A percentile compares a stretch with the other conserved stretches of the same genome.
Conservation (phyloP, 2,329 filamentous ascomycete species). For the Lanzia echinophila region DNA sequence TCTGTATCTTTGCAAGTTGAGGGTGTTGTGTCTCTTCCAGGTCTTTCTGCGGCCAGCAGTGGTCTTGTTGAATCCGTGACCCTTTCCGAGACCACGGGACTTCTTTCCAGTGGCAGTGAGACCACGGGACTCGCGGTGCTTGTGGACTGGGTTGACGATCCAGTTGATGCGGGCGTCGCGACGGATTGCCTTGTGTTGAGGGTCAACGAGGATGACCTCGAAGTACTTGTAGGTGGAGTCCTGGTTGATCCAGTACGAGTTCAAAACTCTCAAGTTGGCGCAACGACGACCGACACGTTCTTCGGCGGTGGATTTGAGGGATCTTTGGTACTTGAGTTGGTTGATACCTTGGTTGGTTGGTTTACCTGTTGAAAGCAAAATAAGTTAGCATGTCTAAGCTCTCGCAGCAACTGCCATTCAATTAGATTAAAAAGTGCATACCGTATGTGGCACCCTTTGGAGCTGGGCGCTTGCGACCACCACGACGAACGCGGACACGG, state of each 20-base stretch:
- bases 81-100: conserved; percentile 98
- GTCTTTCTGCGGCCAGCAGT: conserved; percentile 96
- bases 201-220: conserved; percentile 99
- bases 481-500: conserved; percentile 95
- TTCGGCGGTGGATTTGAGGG: conserved; percentile 94
- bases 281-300: conserved; percentile 99
- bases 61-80: conserved; percentile 99
- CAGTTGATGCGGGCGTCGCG: conserved; percentile 99
- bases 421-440: conserved; percentile 41
- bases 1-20: conserved; percentile 97
- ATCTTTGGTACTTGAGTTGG: conserved; percentile 99
- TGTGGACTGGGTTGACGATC: conserved; percentile 99
- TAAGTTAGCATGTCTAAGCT: conserved; percentile 4
- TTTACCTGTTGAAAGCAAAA: conserved; percentile 62
- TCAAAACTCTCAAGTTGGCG: conserved; percentile 98
- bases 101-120: conserved; percentile 99
- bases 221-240: conserved; percentile 99
- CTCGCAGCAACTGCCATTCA: neutral
- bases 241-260: conserved; percentile 99
- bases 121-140: conserved; percentile 98
- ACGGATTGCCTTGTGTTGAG: conserved; percentile 99
- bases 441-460: conserved; percentile 98
- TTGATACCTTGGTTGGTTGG: conserved; percentile 99
- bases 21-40: conserved; percentile 99
- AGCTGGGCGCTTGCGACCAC: conserved; percentile 95